Evolutionary conservation across 2,329 filamentous ascomycete species (phyloP), one percentile per base, ranked within the genome.

Genomic region (Aspergillus tanneri): DNA sequence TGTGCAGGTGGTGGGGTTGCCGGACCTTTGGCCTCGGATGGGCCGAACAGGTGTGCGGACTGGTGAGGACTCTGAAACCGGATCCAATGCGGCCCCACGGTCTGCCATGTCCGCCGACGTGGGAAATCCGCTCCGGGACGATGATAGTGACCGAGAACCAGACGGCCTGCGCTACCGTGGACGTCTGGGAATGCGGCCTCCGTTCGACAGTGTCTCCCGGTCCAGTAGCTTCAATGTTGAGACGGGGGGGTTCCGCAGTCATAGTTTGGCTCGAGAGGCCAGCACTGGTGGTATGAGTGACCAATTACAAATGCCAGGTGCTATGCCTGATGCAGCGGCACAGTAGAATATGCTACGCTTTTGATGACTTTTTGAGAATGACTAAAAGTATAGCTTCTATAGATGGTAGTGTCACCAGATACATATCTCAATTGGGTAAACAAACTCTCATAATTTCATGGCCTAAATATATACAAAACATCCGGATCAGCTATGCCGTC

Each of bases 1-100:
- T 12, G 83, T 85, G 53, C 82, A 85, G 58, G 81, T 85, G 24
- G 82, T 85, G 18, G 80, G 81, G 1, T 67, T 85, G 3, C 82
- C 82, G 1, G 79, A 78, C 44, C 68, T 85, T 3, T 85, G 82
- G 82, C 82, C 82, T 1, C 72, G 82, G 25, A 84, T 76, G 72
- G 72, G 73, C 34, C 62, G 73, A 37, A 74, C 72, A 14, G 72
- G 72, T 9, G 71, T 76, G 5, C 59, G 72, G 19, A 61, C 70
- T 0, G 67, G 68, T 7, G 69, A 73, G 4, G 73, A 76, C 37
- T 72, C 68, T 0, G 68, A 70, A 19, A 63, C 65, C n/a, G 58
- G 60, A 10, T 67, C 64, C 2, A 65, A 64, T 10, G 60, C 57
- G 8, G 58, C 66, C 4, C 61, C 68, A 5, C 59, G 65, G 12